A percentile compares a stretch with the other conserved stretches of the same genome.
Evolutionary conservation across 129 eudicot species (phyloP).

Genomic region (Calendula officinalis): DNA sequence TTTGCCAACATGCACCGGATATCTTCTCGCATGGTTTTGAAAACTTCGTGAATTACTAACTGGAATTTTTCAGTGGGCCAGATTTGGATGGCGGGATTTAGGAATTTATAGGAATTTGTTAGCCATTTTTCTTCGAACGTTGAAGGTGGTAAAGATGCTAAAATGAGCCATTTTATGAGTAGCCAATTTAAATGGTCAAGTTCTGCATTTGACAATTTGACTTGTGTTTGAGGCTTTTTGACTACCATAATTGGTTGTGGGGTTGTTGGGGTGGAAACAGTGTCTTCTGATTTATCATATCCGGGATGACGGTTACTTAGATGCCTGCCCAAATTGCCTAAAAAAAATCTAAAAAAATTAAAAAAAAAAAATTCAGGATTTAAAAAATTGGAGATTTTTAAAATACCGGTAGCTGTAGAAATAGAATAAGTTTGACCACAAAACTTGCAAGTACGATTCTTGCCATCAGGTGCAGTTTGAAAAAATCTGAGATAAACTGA

Average conservation of each 20-base stretch:
- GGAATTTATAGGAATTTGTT: constrained; percentile 63
- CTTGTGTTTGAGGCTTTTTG: constrained; percentile 67
- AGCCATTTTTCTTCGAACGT: constrained; percentile 74
- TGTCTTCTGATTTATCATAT: constrained; percentile 68
- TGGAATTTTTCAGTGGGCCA: constrained; percentile 77
- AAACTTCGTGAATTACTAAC: constrained; percentile 63
- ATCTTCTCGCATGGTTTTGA: constrained; percentile 72
- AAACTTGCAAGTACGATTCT: constrained; percentile 86
- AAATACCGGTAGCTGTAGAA: constrained; percentile 93
- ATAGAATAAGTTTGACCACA: constrained; percentile 98
- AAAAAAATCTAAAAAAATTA: too few relatives aligned
- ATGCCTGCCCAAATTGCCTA: constrained; percentile 97
- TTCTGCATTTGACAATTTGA: constrained; percentile 52
- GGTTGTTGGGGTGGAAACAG: constrained; percentile 36
- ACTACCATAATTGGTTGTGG: constrained; percentile 49
- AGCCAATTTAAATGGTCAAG: constrained; percentile 91
- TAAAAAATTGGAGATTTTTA: constrained; percentile 14
- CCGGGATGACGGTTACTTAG: constrained; percentile 96
- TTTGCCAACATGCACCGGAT: constrained; percentile 58
- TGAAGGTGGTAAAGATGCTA: constrained; percentile 74
- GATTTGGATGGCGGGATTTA: constrained; percentile 64
- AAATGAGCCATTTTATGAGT: constrained; percentile 80
- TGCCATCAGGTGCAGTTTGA: constrained; percentile 86
- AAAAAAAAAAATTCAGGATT: too few relatives aligned
- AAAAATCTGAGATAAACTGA: constrained; percentile 84